Evolutionary conservation across 345 rosid genomes (phyloP).

Genomic region (Rhodamnia rubescens): DNA sequence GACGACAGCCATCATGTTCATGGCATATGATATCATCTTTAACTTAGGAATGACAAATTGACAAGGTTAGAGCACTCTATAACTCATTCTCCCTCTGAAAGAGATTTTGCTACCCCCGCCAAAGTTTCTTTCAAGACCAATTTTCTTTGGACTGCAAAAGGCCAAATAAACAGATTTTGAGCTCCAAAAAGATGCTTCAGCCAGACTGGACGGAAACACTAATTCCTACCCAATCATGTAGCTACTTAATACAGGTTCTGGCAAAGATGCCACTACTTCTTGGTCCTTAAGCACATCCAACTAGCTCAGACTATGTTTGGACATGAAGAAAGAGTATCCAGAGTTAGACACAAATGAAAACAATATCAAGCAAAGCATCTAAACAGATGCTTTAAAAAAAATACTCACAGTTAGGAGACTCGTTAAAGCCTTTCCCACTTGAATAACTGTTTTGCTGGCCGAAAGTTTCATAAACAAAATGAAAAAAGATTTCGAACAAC

Average conservation of each 20-base stretch:
- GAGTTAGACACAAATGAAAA: neutral
- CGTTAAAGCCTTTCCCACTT: constrained; percentile 44
- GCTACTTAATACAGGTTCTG: neutral
- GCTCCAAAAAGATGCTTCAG: neutral
- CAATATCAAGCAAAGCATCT: neutral
- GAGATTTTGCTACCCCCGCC: neutral
- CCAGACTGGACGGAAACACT: neutral
- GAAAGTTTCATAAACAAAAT: constrained; percentile 67
- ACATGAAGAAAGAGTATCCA: neutral
- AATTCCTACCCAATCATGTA: neutral
- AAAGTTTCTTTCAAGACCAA: neutral
- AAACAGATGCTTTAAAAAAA: neutral
- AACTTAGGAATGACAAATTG: neutral
- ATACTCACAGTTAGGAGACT: constrained; percentile 64
- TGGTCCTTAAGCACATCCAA: neutral
- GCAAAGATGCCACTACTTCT: neutral
- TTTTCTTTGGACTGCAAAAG: neutral
- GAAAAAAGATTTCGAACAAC: constrained; percentile 74
- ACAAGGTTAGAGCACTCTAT: neutral
- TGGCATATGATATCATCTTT: neutral
- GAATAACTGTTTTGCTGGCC: constrained; percentile 46
- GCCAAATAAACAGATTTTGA: neutral
- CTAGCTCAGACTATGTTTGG: neutral
- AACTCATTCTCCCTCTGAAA: neutral
- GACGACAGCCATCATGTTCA: neutral